phyloP scores from a whole-genome alignment of 1,284 basidiomycete species.

The Apiotrichum porosum region DNA sequence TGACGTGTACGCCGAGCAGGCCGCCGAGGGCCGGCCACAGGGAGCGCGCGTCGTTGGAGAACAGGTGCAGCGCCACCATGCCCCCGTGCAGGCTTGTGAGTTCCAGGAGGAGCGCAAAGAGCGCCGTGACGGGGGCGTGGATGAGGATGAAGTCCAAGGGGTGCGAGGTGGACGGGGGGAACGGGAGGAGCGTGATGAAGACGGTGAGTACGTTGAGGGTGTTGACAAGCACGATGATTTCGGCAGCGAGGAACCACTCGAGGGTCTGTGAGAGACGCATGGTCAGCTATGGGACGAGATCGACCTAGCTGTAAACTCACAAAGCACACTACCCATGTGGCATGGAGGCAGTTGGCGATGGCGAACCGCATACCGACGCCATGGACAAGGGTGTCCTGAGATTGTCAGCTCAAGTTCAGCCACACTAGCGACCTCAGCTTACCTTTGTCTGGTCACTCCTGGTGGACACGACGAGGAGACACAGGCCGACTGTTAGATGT shows the following conservation, averaged over 20 bases:
- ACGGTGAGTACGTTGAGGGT: slow-evolving; percentile 46
- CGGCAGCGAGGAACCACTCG: slow-evolving; percentile 44
- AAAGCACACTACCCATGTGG: slow-evolving; percentile 75
- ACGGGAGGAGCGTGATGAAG: slow-evolving; percentile 41
- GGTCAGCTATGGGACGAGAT: too few species aligned
- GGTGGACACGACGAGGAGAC: slow-evolving; percentile 65
- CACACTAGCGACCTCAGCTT: slow-evolving; percentile 5
- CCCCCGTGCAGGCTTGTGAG: slow-evolving; percentile 52
- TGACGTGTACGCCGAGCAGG: slow-evolving; percentile 36
- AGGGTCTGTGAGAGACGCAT: slow-evolving; percentile 31
- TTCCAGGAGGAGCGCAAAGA: slow-evolving; percentile 51
- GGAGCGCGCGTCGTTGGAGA: slow-evolving; percentile 32
- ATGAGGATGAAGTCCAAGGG: slow-evolving; percentile 53
- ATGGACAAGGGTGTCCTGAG: slow-evolving; percentile 61
- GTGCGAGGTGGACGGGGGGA: slow-evolving; percentile 41
- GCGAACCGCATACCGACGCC: slow-evolving; percentile 74
- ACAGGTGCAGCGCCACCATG: slow-evolving; percentile 52
- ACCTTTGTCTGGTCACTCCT: slow-evolving; percentile 77
- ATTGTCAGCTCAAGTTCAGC: background rate
- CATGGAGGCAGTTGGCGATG: slow-evolving; percentile 74
- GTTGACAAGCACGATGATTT: slow-evolving; percentile 42
- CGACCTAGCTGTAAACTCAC: too few species aligned
- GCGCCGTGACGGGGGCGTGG: slow-evolving; percentile 52
- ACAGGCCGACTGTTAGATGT: slow-evolving; percentile 72
- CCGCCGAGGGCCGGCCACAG: slow-evolving; percentile 41